Conservation (phyloP, 805 yeast genomes). For the Myxozyma neotropica region DNA sequence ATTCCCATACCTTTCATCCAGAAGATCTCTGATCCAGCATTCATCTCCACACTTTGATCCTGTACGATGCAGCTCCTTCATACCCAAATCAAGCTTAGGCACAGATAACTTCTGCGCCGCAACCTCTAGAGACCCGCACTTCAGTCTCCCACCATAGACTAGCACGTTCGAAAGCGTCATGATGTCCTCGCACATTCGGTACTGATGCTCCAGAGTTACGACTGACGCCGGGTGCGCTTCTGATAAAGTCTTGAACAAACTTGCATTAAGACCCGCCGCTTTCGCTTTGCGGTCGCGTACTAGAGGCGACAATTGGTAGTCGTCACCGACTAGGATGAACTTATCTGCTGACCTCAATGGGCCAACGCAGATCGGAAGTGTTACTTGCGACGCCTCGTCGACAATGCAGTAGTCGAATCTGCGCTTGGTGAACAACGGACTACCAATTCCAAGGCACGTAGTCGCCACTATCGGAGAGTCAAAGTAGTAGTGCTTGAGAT, state of each 20-base stretch:
- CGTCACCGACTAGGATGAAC: constrained; percentile 95
- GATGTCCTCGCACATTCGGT: constrained; percentile 89
- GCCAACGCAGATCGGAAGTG: constrained; percentile 88
- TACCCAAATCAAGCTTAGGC: constrained; percentile 44
- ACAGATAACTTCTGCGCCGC: constrained; percentile 59
- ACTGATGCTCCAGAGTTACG: constrained; percentile 78
- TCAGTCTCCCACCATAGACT: constrained; percentile 72
- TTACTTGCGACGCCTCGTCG: constrained; percentile 96
- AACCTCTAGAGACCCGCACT: constrained; percentile 70
- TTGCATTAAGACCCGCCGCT: constrained; percentile 64
- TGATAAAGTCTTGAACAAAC: constrained; percentile 75
- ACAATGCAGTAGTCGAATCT: constrained; percentile 89
- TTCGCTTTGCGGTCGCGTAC: constrained; percentile 70
- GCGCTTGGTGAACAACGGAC: constrained; percentile 58
- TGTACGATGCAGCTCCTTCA: not conserved
- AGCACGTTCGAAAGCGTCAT: constrained; percentile 80
- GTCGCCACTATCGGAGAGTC: constrained; percentile 79
- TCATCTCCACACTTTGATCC: not conserved
- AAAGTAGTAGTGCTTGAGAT: constrained; percentile 52
- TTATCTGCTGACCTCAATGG: constrained; percentile 77
- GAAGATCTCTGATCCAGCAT: constrained; percentile 60
- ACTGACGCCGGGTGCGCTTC: constrained; percentile 73
- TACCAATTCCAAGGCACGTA: constrained; percentile 78
- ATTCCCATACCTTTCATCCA: constrained; percentile 55
- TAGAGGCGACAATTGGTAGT: constrained; percentile 88